Evolutionary conservation across 2,329 filamentous ascomycete species (phyloP).

Genomic region (Neofusicoccum umdonicola): DNA sequence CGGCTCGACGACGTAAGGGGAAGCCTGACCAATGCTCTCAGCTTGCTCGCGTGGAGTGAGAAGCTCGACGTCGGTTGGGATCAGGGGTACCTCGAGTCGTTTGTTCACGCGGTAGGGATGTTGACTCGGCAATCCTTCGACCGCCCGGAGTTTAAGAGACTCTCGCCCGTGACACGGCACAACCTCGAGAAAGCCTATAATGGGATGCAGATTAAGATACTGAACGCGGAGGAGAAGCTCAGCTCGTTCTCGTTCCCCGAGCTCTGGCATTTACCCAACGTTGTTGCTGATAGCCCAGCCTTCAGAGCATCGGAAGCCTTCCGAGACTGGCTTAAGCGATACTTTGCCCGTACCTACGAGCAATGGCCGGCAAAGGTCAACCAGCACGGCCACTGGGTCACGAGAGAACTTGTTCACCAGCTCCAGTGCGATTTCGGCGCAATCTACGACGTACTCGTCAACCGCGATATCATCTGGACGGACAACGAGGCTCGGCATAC

Average conservation of each 20-base stretch:
- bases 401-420: slow-evolving; percentile 54
- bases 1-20: slow-evolving; percentile 64
- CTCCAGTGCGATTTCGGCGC: slow-evolving; percentile 67
- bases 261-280: slow-evolving; percentile 50
- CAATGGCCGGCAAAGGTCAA: slow-evolving; percentile 58
- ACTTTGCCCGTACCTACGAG: slow-evolving; percentile 58
- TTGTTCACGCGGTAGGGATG: slow-evolving; percentile 66
- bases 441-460: slow-evolving; percentile 69
- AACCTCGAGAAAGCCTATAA: slow-evolving; percentile 62
- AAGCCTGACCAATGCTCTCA: slow-evolving; percentile 58
- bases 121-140: slow-evolving; percentile 43
- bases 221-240: slow-evolving; percentile 62
- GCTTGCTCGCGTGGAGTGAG: slow-evolving; percentile 66
- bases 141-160: slow-evolving; percentile 55
- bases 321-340: slow-evolving; percentile 58
- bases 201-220: slow-evolving; percentile 61
- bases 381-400: slow-evolving; percentile 53
- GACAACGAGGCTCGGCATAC: slow-evolving; percentile 59
- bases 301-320: slow-evolving; percentile 59
- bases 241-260: slow-evolving; percentile 59
- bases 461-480: slow-evolving; percentile 66
- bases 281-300: slow-evolving; percentile 42
- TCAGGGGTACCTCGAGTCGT: slow-evolving; percentile 66
- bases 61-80: slow-evolving; percentile 61
- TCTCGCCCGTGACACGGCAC: slow-evolving; percentile 62